These are phyloP conservation scores for Populus ilicifolia DNA, from an alignment of 345 rosid species.

Conservation along the genomic window DNA sequence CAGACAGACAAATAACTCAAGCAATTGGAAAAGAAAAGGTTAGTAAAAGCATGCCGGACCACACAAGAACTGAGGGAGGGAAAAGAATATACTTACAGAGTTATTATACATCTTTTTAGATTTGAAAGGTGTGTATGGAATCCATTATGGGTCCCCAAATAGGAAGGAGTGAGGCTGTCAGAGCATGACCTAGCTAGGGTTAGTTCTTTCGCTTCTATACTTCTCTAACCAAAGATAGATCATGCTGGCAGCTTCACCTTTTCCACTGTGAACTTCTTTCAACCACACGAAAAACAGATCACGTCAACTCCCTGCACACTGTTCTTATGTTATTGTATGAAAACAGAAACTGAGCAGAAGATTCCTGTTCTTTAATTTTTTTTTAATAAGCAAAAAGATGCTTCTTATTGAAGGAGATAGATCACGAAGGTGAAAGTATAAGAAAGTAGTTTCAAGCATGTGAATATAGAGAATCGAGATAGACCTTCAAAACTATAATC, in stretches of 20 bases:
- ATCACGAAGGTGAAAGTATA: background rate
- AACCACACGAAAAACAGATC: background rate
- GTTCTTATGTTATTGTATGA: background rate
- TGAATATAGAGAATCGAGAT: background rate
- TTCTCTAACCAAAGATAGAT: constrained; percentile 59
- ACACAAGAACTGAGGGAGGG: background rate
- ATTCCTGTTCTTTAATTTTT: background rate
- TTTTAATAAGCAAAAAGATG: background rate
- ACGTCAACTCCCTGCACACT: background rate
- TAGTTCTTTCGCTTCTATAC: constrained; percentile 6
- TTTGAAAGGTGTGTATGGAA: background rate
- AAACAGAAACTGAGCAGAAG: background rate
- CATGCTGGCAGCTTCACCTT: constrained; percentile 98
- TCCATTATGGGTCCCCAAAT: constrained; percentile 32
- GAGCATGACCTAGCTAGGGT: constrained; percentile 79
- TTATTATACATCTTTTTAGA: background rate
- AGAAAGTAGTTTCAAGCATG: background rate
- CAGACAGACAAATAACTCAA: background rate
- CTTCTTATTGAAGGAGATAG: background rate
- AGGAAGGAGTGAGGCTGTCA: constrained; percentile 91
- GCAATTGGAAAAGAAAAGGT: background rate
- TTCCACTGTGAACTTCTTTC: constrained; percentile 50
- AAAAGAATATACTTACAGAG: constrained; percentile 31
- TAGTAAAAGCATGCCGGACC: constrained; percentile 20
- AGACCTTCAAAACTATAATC: background rate